Conservation (phyloP, 176 grass and related monocot genomes). For the Musa beccarii region DNA sequence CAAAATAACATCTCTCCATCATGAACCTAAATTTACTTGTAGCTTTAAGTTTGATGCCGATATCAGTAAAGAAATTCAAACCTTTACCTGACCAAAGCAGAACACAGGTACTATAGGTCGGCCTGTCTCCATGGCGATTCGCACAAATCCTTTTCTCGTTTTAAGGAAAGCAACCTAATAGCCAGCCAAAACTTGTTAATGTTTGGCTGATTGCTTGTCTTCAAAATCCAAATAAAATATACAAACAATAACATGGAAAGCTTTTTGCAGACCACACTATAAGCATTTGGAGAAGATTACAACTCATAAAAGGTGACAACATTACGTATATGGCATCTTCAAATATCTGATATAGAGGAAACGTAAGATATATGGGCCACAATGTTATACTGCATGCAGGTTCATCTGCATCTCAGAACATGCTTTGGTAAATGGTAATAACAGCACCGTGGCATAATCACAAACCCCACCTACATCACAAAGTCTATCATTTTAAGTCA, state of each 20-base stretch:
- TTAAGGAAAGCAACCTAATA: constrained; percentile 80
- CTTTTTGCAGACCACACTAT: not conserved
- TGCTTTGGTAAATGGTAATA: no score
- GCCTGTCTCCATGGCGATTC: constrained; percentile 71
- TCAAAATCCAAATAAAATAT: not conserved
- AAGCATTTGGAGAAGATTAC: not conserved
- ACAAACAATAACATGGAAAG: not conserved
- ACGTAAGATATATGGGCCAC: not conserved
- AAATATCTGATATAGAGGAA: not conserved
- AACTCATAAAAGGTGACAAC: not conserved
- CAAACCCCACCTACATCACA: no score
- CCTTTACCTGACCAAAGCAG: constrained; percentile 60
- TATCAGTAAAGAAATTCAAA: constrained; percentile 11
- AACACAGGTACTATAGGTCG: constrained; percentile 71
- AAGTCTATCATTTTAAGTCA: no score
- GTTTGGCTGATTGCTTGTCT: constrained; percentile 12
- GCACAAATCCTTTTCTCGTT: constrained; percentile 88
- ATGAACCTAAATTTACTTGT: not conserved
- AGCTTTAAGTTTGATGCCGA: not conserved
- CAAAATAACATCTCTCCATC: not conserved
- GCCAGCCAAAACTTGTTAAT: constrained; percentile 1
- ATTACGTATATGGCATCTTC: not conserved
- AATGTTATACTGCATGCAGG: no score
- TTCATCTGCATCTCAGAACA: no score
- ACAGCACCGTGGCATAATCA: no score